A percentile compares a stretch with the other conserved stretches of the same genome.
These are phyloP conservation scores for Penicillium sp. DNA, from an alignment of 2,329 filamentous ascomycete genomes.

Conservation along the genomic window DNA sequence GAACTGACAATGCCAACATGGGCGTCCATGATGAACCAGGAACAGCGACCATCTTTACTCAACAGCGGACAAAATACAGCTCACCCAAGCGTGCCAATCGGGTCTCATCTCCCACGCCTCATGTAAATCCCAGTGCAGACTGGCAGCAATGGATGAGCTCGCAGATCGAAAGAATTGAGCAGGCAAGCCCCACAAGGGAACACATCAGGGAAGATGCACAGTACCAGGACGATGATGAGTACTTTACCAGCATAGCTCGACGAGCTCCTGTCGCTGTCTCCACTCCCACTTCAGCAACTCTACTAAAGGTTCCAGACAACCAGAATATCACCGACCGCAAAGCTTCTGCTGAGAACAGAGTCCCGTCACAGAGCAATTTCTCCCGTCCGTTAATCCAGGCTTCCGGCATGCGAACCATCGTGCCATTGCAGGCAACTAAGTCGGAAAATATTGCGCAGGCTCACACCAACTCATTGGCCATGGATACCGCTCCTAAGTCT, in stretches of 20 bases:
- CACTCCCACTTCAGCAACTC: not conserved
- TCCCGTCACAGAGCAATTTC: slow-evolving; percentile 31
- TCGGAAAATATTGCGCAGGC: slow-evolving; percentile 3
- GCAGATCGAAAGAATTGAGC: slow-evolving; percentile 36
- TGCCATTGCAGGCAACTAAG: slow-evolving; percentile 13
- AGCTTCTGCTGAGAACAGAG: slow-evolving; percentile 1
- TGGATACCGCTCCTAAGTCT: not conserved
- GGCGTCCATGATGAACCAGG: slow-evolving; percentile 28
- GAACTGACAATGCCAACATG: slow-evolving; percentile 7
- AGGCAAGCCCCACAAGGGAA: slow-evolving; percentile 24
- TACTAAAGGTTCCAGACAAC: not conserved
- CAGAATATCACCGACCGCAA: not conserved
- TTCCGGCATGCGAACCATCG: slow-evolving; percentile 29
- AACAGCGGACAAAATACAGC: slow-evolving; percentile 29
- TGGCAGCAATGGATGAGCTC: slow-evolving; percentile 41
- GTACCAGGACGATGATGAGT: slow-evolving; percentile 29
- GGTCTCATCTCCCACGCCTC: not conserved
- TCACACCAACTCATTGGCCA: not conserved
- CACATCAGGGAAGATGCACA: slow-evolving; percentile 43
- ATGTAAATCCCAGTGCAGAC: slow-evolving; percentile 29
- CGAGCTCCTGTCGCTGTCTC: not conserved
- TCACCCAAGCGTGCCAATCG: slow-evolving; percentile 28
- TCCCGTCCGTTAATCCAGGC: slow-evolving; percentile 38
- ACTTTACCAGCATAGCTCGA: slow-evolving; percentile 12
- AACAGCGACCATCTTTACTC: slow-evolving; percentile 39